A percentile compares a stretch with the other conserved stretches of the same genome.
Evolutionary conservation across 257 asterid genomes (phyloP).

Genomic region (Solanum pimpinellifolium): DNA sequence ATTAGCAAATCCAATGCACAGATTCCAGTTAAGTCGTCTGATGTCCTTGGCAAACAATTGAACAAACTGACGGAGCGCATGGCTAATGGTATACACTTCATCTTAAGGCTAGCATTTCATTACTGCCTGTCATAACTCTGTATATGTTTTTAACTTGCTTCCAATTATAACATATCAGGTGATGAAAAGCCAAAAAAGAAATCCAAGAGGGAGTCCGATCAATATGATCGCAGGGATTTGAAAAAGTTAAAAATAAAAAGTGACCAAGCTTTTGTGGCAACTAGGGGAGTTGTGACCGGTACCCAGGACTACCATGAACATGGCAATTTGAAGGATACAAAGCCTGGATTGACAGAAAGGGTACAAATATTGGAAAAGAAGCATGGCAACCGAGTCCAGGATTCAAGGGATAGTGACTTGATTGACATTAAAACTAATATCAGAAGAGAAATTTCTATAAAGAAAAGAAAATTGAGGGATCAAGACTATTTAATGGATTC

Average conservation of each 20-base stretch:
- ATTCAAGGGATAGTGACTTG: constrained; percentile 21
- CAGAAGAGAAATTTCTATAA: constrained; percentile 19
- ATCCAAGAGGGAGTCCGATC: constrained; percentile 35
- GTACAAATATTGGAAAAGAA: constrained; percentile 23
- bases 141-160: constrained; percentile 8
- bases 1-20: constrained; percentile 20
- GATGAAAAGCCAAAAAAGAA: constrained; percentile 40
- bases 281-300: constrained; percentile 20
- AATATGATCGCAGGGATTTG: constrained; percentile 22
- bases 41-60: constrained; percentile 14
- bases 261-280: constrained; percentile 24
- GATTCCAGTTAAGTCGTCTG: constrained; percentile 20
- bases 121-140: constrained; percentile 4
- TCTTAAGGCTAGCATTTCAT: constrained; percentile 5
- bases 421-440: constrained; percentile 14
- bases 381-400: constrained; percentile 19
- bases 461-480: constrained; percentile 52
- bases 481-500: constrained; percentile 10
- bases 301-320: constrained; percentile 20
- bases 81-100: constrained; percentile 38
- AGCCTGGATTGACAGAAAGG: constrained; percentile 18
- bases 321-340: constrained; percentile 15
- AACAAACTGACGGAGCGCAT: constrained; percentile 37
- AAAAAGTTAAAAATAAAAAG: constrained; percentile 30
- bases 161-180: constrained; percentile 36